These are phyloP conservation scores for Lentinula edodes DNA, from an alignment of 768 basidiomycete species.

Conservation along the genomic window DNA sequence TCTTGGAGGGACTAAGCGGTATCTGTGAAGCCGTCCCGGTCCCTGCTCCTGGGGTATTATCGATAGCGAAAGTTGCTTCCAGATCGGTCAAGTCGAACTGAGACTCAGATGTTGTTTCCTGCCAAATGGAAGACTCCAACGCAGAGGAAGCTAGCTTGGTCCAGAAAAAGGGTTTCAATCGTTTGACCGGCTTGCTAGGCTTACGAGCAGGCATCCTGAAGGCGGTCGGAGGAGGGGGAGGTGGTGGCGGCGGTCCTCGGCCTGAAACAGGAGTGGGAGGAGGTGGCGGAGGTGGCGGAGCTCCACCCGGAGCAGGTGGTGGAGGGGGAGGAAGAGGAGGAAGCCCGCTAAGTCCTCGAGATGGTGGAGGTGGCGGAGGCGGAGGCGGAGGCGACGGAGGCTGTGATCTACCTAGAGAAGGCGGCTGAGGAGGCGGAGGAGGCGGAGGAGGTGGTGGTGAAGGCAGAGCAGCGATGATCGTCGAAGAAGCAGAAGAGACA, in stretches of 20 bases:
- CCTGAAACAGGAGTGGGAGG: constrained; percentile 23
- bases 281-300: constrained; percentile 31
- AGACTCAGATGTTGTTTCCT: constrained; percentile 37
- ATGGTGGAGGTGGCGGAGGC: constrained; percentile 17
- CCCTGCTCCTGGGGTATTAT: constrained; percentile 27
- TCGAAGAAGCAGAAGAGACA: constrained; percentile 15
- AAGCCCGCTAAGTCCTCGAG: constrained; percentile 5
- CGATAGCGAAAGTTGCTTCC: constrained; percentile 66
- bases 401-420: constrained; percentile 9
- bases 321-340: constrained; percentile 22
- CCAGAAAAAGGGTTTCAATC: constrained; percentile 87
- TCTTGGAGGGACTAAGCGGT: constrained; percentile 35
- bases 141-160: constrained; percentile 56
- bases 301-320: constrained; percentile 27
- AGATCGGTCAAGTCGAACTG: constrained; percentile 64
- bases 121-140: constrained; percentile 62
- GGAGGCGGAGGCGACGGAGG: constrained; percentile 30
- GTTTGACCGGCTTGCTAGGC: constrained; percentile 20
- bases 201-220: constrained; percentile 13
- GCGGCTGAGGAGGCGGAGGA: constrained; percentile 25
- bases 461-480: constrained; percentile 18
- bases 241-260: constrained; percentile 18
- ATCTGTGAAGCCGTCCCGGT: constrained; percentile 32
- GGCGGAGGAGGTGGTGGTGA: constrained; percentile 22
- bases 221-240: constrained; percentile 21